A percentile compares a stretch with the other conserved stretches of the same genome.
Evolutionary conservation across 1,284 basidiomycete species (phyloP).

Genomic region (Irpex sp.): DNA sequence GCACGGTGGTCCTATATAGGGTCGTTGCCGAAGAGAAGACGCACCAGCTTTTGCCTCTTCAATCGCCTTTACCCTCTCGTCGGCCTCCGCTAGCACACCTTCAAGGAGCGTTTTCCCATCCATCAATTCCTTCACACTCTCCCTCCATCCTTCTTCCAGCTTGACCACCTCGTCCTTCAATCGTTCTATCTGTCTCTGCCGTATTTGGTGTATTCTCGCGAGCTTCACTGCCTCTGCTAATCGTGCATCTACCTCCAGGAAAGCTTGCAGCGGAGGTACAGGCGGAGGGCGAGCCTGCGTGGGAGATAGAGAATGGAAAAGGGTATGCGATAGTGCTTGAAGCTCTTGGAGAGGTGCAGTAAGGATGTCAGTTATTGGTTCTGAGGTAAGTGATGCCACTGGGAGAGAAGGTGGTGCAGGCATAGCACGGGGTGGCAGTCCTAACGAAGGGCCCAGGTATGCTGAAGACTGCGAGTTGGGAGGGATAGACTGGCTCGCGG

Average conservation of each 20-base stretch:
- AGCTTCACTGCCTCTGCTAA: constrained; percentile 59
- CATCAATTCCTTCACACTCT: constrained; percentile 56
- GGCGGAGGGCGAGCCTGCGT: constrained; percentile 54
- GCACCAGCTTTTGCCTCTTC: constrained; percentile 65
- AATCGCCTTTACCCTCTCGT: constrained; percentile 61
- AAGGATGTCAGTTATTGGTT: constrained; percentile 42
- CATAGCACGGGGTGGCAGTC: not conserved
- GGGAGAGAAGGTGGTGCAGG: not conserved
- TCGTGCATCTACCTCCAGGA: constrained; percentile 54
- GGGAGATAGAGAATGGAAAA: constrained; percentile 69
- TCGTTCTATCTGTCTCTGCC: constrained; percentile 65
- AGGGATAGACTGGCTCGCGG: not conserved
- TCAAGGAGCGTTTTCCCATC: constrained; percentile 62
- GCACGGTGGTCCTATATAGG: not conserved
- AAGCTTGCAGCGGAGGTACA: constrained; percentile 54
- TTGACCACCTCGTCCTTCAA: constrained; percentile 63
- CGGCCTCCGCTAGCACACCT: constrained; percentile 63
- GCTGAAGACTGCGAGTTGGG: no score
- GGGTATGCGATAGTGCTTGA: constrained; percentile 56
- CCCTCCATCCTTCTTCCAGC: constrained; percentile 60
- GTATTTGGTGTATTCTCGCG: constrained; percentile 66
- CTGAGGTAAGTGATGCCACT: not conserved
- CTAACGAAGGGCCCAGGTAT: no score
- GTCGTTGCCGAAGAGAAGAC: constrained; percentile 12
- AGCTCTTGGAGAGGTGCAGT: constrained; percentile 59